These are phyloP conservation scores for Dryadomyces quercivorus DNA, from an alignment of 2,329 filamentous ascomycete genomes.

Conservation along the genomic window DNA sequence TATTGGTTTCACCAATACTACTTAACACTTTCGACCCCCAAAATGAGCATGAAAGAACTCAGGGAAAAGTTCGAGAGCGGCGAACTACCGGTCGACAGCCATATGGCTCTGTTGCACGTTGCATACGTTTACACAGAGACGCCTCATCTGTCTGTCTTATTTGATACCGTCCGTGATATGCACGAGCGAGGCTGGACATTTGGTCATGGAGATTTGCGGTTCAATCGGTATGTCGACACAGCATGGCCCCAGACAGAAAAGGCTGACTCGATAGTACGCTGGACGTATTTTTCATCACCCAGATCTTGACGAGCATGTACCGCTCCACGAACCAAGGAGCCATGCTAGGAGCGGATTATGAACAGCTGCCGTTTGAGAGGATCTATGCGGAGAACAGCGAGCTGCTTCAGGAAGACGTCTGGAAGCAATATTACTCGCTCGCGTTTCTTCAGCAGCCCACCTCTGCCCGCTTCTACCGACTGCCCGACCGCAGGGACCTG, in stretches of 20 bases:
- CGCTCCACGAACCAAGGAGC: neutral
- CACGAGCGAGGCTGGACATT: neutral
- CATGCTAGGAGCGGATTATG: neutral
- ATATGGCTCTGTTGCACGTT: neutral
- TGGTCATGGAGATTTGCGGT: neutral
- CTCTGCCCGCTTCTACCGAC: neutral
- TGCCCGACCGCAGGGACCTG: neutral
- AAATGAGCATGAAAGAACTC: neutral
- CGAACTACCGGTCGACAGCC: neutral
- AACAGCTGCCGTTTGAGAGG: neutral
- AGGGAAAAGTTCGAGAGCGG: neutral
- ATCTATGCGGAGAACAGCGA: neutral
- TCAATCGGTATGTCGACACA: neutral
- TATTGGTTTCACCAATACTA: too few relatives aligned
- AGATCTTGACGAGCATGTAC: neutral
- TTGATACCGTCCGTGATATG: neutral
- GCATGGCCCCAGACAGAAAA: neutral
- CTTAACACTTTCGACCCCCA: neutral
- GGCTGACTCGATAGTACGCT: neutral
- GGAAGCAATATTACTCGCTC: neutral
- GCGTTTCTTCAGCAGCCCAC: neutral
- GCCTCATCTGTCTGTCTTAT: neutral
- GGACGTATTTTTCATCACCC: neutral
- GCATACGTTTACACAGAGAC: neutral
- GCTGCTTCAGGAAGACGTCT: neutral